These are phyloP conservation scores for Mycena vitilis DNA, from an alignment of 768 basidiomycete genomes.

Conservation along the genomic window DNA sequence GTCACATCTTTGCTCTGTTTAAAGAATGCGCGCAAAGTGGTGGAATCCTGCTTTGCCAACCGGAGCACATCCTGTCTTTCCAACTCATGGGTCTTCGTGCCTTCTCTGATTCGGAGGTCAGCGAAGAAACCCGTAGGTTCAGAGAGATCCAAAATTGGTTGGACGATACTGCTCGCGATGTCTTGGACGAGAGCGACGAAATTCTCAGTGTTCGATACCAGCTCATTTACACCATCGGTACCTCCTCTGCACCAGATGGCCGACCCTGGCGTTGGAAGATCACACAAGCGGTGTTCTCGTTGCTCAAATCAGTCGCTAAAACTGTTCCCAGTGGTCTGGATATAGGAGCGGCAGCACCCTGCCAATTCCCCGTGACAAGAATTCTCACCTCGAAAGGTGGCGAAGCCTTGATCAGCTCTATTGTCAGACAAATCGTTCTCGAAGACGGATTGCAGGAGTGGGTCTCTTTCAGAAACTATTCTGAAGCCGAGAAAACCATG, in stretches of 20 bases:
- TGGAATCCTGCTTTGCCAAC: slow-evolving; percentile 63
- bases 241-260: slow-evolving; percentile 51
- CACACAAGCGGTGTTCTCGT: slow-evolving; percentile 51
- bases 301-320: slow-evolving; percentile 38
- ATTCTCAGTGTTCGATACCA: slow-evolving; percentile 61
- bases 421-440: slow-evolving; percentile 2
- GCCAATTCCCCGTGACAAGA: slow-evolving; percentile 20
- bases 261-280: slow-evolving; percentile 57
- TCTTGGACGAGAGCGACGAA: slow-evolving; percentile 62
- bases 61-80: slow-evolving; percentile 66
- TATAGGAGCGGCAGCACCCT: background rate
- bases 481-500: background rate
- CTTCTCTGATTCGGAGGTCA: background rate
- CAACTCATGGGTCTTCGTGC: slow-evolving; percentile 53
- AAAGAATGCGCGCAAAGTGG: slow-evolving; percentile 50
- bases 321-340: slow-evolving; percentile 40
- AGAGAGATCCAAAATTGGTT: slow-evolving; percentile 46
- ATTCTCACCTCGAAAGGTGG: slow-evolving; percentile 10
- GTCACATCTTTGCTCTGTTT: slow-evolving; percentile 46
- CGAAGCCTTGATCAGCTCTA: background rate
- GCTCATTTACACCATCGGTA: slow-evolving; percentile 59
- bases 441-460: slow-evolving; percentile 19
- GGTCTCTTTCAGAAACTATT: slow-evolving; percentile 25
- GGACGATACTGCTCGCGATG: slow-evolving; percentile 46
- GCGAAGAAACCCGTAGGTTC: slow-evolving; percentile 29